A percentile compares a stretch with the other conserved stretches of the same genome.
phyloP scores from a whole-genome alignment of 305 asterid species.

The Solanum aculeatissimum region DNA sequence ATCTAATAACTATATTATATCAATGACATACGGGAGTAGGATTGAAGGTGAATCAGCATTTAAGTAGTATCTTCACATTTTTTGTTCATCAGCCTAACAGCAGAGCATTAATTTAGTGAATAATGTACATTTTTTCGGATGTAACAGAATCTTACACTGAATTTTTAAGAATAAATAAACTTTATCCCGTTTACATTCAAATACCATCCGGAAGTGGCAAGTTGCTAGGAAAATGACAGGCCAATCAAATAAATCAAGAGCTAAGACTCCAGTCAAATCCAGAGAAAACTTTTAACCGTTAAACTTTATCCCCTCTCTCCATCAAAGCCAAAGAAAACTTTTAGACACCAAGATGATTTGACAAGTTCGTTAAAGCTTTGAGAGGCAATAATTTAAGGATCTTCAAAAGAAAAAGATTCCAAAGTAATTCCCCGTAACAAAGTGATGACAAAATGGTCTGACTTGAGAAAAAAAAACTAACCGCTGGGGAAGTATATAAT shows the following conservation, averaged over 20 bases:
- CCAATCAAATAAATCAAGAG: not conserved
- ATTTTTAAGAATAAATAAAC: not conserved
- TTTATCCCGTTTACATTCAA: not conserved
- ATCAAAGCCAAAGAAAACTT: not conserved
- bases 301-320: not conserved
- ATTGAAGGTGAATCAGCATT: not conserved
- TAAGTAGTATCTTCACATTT: not conserved
- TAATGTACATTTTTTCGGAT: not conserved
- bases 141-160: not conserved
- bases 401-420: not conserved
- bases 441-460: too few relatives aligned
- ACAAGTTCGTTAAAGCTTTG: not conserved
- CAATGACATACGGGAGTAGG: not conserved
- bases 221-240: not conserved
- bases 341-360: too few relatives aligned
- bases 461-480: not conserved
- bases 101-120: not conserved
- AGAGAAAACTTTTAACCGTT: not conserved
- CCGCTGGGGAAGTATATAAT: not conserved
- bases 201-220: not conserved
- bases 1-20: not conserved
- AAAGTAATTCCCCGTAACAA: not conserved
- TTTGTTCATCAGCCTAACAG: not conserved
- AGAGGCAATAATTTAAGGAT: not conserved
- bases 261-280: not conserved